These are phyloP conservation scores for Metroxylon sagu DNA, from an alignment of 176 grass and related monocot genomes.

Conservation along the genomic window DNA sequence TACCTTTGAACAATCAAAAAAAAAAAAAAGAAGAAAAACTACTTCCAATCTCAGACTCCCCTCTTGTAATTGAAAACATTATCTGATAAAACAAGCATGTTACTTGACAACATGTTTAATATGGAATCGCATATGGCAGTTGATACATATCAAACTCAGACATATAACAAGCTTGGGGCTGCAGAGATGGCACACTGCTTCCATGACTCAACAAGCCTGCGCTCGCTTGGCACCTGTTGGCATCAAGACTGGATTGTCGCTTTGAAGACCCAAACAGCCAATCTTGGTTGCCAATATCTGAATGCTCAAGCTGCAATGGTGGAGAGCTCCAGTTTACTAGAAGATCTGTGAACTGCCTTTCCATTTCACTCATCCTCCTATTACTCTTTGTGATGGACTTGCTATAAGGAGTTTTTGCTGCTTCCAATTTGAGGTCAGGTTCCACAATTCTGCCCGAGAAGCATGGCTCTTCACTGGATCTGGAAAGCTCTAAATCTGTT, in stretches of 20 bases:
- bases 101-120: not conserved
- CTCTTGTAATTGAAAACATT: too few relatives aligned
- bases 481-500: not conserved
- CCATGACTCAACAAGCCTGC: not conserved
- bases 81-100: too few relatives aligned
- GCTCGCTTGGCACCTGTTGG: not conserved
- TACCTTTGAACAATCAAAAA: too few relatives aligned
- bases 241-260: not conserved
- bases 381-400: not conserved
- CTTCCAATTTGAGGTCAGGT: not conserved
- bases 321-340: constrained; percentile 4
- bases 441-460: not conserved
- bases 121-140: constrained; percentile 15
- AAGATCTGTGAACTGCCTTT: not conserved
- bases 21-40: too few relatives aligned
- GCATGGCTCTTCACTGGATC: not conserved
- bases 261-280: not conserved
- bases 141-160: constrained; percentile 8
- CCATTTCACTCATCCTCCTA: not conserved
- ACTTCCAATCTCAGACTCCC: too few relatives aligned
- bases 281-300: not conserved
- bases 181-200: not conserved
- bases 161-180: constrained; percentile 9
- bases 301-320: not conserved
- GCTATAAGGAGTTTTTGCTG: not conserved